Base-by-base conservation (phyloP, 306 rosid species). In the Casuarina equisetifolia region DNA sequence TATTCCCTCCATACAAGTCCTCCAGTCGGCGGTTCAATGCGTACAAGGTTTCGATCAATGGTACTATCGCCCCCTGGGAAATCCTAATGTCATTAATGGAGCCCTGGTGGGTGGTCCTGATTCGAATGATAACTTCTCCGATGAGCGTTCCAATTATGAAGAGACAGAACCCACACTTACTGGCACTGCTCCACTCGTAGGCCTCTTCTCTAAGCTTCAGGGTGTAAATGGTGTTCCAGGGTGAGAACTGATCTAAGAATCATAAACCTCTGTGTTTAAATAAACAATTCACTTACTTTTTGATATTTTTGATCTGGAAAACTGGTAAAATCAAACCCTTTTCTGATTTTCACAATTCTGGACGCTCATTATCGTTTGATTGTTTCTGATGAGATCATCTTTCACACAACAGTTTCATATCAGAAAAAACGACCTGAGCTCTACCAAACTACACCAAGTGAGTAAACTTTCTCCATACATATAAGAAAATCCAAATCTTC, bases 61-160 rank as follows among this genome's bases (percentile, higher is more conserved):
- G 97, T 91, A 90, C 63, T 76, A 73, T 10, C 90, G 96, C 15
- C 39, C 81, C 0, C 78, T 81, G 72, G 79, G 85, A 12, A 84
- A 94, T 74, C 98, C 98, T 16, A 94, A 94, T 72, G 81, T 87
- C 82, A 52, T 91, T 42, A 50, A 43, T 17, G 98, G 98, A 20
- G 96, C 86, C 46, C 90, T 94, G 64, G 96, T 94, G 48, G 98
- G 98, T 39, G 98, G 98, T 7, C 98, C 98, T 1, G 89, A 85
- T 77, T 39, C 70, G 69, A 85, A 89, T 74, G 98, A 94, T 58
- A 63, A 51, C 35, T 94, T 85, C 79, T 67, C 78, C 0, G 94
- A 94, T 67, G 96, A 94, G 11, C 86, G 97, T 64, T 87, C 97
- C 72, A 85, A 84, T 51, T 94, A 94, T 79, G 98, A 94, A 80